A percentile compares a stretch with the other conserved stretches of the same genome.
Conservation (phyloP, 352 stramenopile species). For the Halophytophthora polymorphica region DNA sequence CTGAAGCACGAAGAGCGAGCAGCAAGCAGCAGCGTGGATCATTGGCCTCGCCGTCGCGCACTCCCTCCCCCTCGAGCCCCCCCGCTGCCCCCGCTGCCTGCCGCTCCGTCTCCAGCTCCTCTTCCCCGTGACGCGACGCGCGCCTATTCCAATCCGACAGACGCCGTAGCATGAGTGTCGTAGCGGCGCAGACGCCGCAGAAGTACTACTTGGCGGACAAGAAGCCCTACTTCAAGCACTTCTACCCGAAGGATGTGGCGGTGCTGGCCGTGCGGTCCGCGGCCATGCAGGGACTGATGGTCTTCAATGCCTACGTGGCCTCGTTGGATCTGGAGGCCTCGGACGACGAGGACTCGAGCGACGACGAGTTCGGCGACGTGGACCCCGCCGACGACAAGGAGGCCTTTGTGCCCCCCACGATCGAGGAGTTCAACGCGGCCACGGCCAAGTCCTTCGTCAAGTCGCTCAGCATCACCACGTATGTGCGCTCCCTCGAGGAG, state of each 20-base stretch:
- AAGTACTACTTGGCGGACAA: slow-evolving; percentile 82
- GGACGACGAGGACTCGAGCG: slow-evolving; percentile 41
- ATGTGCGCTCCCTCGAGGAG: slow-evolving; percentile 71
- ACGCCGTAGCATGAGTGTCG: slow-evolving; percentile 46
- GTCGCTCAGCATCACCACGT: slow-evolving; percentile 81
- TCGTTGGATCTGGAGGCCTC: slow-evolving; percentile 66
- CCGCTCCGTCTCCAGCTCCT: not conserved
- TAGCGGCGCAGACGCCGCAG: slow-evolving; percentile 37
- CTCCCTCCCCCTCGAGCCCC: not conserved
- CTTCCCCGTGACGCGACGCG: not conserved
- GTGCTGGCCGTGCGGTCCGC: slow-evolving; percentile 61
- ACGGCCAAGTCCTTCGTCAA: slow-evolving; percentile 69
- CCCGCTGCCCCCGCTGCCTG: not conserved
- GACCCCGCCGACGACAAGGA: slow-evolving; percentile 39
- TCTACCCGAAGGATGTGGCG: slow-evolving; percentile 64
- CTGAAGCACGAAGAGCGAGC: not conserved
- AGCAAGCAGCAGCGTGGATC: not conserved
- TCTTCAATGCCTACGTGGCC: slow-evolving; percentile 78
- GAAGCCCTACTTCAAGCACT: slow-evolving; percentile 85
- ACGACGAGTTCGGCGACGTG: slow-evolving; percentile 40
- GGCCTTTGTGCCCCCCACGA: slow-evolving; percentile 47
- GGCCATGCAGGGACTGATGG: slow-evolving; percentile 64
- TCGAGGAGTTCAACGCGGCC: slow-evolving; percentile 52
- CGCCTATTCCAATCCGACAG: slow-evolving; percentile 2
- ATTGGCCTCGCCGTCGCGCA: not conserved